phyloP scores from a whole-genome alignment of 75 land plant species.

The Selaginella moellendorffii region DNA sequence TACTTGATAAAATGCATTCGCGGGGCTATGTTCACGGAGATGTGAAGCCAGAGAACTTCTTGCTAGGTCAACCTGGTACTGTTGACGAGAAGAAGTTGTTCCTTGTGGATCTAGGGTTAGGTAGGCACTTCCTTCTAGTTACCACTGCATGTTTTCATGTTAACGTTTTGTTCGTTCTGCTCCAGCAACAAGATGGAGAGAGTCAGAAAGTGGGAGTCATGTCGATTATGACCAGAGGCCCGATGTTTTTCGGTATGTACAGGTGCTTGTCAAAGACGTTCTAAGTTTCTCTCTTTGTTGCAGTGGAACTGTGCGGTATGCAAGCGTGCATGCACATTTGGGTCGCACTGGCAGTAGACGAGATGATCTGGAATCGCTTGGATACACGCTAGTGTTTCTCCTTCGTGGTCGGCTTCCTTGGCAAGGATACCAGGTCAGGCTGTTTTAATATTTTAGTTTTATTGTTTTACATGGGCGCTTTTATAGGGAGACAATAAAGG shows the following conservation, averaged over 20 bases:
- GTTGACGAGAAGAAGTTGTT: slow-evolving; percentile 81
- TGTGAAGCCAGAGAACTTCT: slow-evolving; percentile 93
- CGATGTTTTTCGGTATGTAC: slow-evolving; percentile 73
- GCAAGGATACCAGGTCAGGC: slow-evolving; percentile 92
- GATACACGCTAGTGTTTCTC: slow-evolving; percentile 84
- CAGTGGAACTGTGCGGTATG: slow-evolving; percentile 98
- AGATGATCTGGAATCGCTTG: slow-evolving; percentile 92
- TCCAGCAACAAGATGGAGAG: slow-evolving; percentile 91
- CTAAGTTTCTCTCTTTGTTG: background rate
- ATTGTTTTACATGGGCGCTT: too few relatives aligned
- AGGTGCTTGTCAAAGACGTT: background rate
- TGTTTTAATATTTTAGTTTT: background rate
- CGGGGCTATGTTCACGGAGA: slow-evolving; percentile 99
- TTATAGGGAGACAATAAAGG: slow-evolving; percentile 95
- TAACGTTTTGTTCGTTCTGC: too few relatives aligned
- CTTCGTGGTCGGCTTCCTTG: slow-evolving; percentile 86
- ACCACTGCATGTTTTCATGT: background rate
- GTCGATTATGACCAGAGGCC: slow-evolving; percentile 98
- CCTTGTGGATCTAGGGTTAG: slow-evolving; percentile 91
- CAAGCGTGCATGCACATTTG: slow-evolving; percentile 96
- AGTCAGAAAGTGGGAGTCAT: slow-evolving; percentile 47
- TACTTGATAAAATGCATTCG: slow-evolving; percentile 77
- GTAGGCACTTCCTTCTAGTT: slow-evolving; percentile 22
- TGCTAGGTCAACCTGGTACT: slow-evolving; percentile 84
- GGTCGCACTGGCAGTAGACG: slow-evolving; percentile 92